Evolutionary conservation across 345 rosid species (phyloP), one percentile per base, ranked within the genome.

Genomic region (Eucalyptus marginata): DNA sequence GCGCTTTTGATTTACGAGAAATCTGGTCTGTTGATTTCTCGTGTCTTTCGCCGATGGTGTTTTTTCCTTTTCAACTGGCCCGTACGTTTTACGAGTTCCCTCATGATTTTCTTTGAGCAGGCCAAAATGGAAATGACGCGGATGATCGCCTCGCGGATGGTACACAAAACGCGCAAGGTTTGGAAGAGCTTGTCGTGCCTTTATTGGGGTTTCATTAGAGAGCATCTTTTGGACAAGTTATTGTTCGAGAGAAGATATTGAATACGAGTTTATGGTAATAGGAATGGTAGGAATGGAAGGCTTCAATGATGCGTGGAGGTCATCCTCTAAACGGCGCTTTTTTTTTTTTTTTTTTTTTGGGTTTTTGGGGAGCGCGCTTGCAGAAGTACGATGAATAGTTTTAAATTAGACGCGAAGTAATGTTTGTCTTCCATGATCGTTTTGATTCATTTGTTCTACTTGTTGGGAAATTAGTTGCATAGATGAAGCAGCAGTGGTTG

Each of bases 401-500:
- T 58, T 58, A 24, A 58, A 24, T 58, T 58, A 25, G n/a, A 58
- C n/a, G 29, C 2, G 14, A 12, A 29, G 31, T 27, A 59, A 59
- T 59, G 13, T 59, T 59, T 5, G 13, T 27, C 31, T 27, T 59
- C 68, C 68, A 27, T 13, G 31, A 59, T 12, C 68, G 16, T 12
- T 59, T 59, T 27, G 68, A 27, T 59, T 59, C 16, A 6, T 59
- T 59, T 12, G 68, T 27, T 76, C 89, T 44, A 18, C 79, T 91
- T 92, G 68, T 90, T 89, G 93, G 87, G 54, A 92, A 87, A 31
- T 91, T 93, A 97, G 98, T 92, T 97, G 98, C 94, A 92, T 94
- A 89, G 97, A 97, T 92, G 95, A 96, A 93, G 99, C 96, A 87
- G 96, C 94, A n/a, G 97, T 92, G 92, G 50, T 87, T 88, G 98